Evolutionary conservation across 805 yeast species (phyloP).

Genomic region (Dipodascus albidus): DNA sequence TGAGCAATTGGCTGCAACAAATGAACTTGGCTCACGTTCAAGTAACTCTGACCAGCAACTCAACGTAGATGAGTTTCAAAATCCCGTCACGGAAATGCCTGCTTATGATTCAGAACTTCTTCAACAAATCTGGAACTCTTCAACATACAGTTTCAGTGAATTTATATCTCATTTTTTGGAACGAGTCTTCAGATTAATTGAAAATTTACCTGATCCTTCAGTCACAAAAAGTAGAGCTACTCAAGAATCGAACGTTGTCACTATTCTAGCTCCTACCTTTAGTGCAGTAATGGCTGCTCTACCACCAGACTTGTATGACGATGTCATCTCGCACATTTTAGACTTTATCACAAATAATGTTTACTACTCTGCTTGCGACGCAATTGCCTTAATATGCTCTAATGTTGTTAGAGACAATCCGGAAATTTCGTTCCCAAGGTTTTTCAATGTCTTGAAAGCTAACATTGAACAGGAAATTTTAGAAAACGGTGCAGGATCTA

Average conservation of each 20-base stretch:
- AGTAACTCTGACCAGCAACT: constrained; percentile 6
- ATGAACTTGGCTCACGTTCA: constrained; percentile 6
- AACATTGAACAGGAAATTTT: constrained; percentile 54
- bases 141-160: constrained; percentile 58
- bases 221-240: constrained; percentile 29
- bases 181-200: constrained; percentile 52
- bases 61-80: background rate
- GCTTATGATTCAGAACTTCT: constrained; percentile 35
- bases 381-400: constrained; percentile 63
- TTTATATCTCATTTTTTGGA: constrained; percentile 46
- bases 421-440: constrained; percentile 30
- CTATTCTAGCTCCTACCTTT: constrained; percentile 26
- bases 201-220: constrained; percentile 52
- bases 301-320: constrained; percentile 20
- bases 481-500: constrained; percentile 72
- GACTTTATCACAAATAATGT: constrained; percentile 51
- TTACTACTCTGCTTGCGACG: constrained; percentile 45
- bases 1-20: constrained; percentile 22
- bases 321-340: constrained; percentile 19
- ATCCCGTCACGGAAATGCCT: constrained; percentile 8
- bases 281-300: constrained; percentile 26
- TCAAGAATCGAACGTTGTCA: constrained; percentile 38
- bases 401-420: constrained; percentile 59
- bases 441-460: constrained; percentile 35
- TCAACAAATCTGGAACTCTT: constrained; percentile 50